phyloP scores from a whole-genome alignment of 352 stramenopile species.

The Vaucheria bursata region DNA sequence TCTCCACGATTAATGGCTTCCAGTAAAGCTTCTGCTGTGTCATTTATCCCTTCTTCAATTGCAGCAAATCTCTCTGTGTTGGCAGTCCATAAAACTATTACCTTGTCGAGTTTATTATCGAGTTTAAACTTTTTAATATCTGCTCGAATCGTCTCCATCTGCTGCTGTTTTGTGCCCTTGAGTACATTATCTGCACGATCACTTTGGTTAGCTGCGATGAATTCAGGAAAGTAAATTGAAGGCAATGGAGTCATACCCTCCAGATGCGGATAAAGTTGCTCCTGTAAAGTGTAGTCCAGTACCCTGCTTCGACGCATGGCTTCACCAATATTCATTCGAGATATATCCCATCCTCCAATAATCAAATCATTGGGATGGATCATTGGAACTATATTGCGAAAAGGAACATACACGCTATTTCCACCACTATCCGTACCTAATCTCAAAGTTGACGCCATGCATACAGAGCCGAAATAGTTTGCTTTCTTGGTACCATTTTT shows the following conservation, averaged over 20 bases:
- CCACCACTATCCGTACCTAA: slow-evolving; percentile 81
- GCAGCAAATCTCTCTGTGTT: slow-evolving; percentile 98
- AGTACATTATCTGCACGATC: slow-evolving; percentile 95
- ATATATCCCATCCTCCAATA: slow-evolving; percentile 98
- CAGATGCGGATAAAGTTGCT: slow-evolving; percentile 89
- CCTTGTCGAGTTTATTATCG: slow-evolving; percentile 57
- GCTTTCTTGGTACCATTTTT: slow-evolving; percentile 85
- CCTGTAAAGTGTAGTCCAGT: slow-evolving; percentile 91
- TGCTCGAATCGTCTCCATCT: slow-evolving; percentile 76
- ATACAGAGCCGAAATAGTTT: slow-evolving; percentile 97
- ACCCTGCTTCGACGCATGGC: slow-evolving; percentile 91
- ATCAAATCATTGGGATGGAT: slow-evolving; percentile 95
- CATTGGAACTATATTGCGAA: slow-evolving; percentile 94
- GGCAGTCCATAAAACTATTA: slow-evolving; percentile 97
- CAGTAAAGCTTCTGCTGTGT: slow-evolving; percentile 92
- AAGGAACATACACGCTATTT: slow-evolving; percentile 91
- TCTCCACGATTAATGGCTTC: slow-evolving; percentile 87
- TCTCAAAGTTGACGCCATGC: slow-evolving; percentile 89
- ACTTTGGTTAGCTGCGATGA: slow-evolving; percentile 97
- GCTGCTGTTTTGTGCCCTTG: slow-evolving; percentile 88
- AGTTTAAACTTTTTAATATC: slow-evolving; percentile 54
- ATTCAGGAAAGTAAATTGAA: slow-evolving; percentile 97
- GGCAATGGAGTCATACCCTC: slow-evolving; percentile 89
- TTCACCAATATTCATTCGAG: slow-evolving; percentile 83
- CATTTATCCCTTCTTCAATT: slow-evolving; percentile 94